Percentiles rank a stretch among this genome's conserved stretches.
These are phyloP conservation scores for Podosphaera xanthii DNA, from an alignment of 2,329 filamentous ascomycete species.

Conservation along the genomic window DNA sequence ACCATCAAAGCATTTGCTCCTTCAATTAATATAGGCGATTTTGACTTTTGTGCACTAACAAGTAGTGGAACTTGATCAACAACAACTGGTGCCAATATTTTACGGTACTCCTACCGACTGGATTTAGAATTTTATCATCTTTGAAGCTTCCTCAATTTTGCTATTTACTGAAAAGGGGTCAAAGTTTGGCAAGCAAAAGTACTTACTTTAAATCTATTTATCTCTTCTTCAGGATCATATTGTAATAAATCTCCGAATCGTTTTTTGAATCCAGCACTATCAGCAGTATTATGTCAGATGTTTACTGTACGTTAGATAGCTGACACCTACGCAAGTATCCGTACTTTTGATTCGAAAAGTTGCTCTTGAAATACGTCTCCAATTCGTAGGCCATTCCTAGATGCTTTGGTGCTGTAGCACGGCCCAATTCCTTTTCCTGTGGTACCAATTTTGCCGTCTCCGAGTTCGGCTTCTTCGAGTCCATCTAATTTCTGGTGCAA, in stretches of 20 bases:
- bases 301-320: neutral
- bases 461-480: constrained; percentile 34
- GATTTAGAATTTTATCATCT: neutral
- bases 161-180: neutral
- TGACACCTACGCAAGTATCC: constrained; percentile 25
- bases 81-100: constrained; percentile 33
- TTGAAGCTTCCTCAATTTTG: neutral
- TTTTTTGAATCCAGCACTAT: constrained; percentile 33
- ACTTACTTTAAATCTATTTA: constrained; percentile 30
- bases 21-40: constrained; percentile 41
- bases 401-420: constrained; percentile 36
- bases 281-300: neutral
- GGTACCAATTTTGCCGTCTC: constrained; percentile 21
- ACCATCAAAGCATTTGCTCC: constrained; percentile 17
- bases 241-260: constrained; percentile 42
- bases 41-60: constrained; percentile 31
- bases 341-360: constrained; percentile 42
- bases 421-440: constrained; percentile 28
- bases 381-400: constrained; percentile 42
- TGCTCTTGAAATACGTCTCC: constrained; percentile 44
- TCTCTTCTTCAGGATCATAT: constrained; percentile 47
- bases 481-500: constrained; percentile 46
- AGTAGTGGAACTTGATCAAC: constrained; percentile 43
- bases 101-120: constrained; percentile 22
- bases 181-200: neutral